Base-by-base conservation (phyloP, 495 filamentous ascomycete species). In the Aspergillus haitiensis region DNA sequence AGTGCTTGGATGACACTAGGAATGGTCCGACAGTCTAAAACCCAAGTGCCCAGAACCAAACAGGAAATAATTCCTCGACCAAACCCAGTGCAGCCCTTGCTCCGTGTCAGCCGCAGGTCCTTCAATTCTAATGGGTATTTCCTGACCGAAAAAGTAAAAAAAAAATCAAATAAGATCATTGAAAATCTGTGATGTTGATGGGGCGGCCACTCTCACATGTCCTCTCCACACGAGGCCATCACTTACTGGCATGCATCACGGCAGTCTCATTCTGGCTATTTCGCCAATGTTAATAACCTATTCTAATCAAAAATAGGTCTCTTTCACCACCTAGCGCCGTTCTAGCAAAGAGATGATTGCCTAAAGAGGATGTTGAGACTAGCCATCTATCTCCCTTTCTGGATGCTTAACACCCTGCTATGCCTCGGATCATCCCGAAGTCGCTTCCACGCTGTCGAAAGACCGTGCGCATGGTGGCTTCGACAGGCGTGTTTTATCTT, bases 1-100 rank as follows among this genome's bases (percentile, higher is more conserved):
- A 27, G 21, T 27, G 21, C 21, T 45, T 59, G 48, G 27, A 39
- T 21, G 49, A n/a, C 57, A 47, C 57, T 53, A 60, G 40, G 21
- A 12, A 55, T 60, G 58, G 58, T 55, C 58, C 55, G 58, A 60
- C 58, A 55, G 51, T 48, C 58, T 60, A 54, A 49, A 13, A 9
- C 18, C n/a, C 37, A 52, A 45, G 32, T 27, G 48, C 13, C 35
- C 33, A 58, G 32, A 18, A 7, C 56, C 36, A 18, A 44, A 47
- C 21, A 15, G 31, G 45, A 27, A 27, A 27, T 1, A 27, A 27
- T 34, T 33, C 46, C 36, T 47, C 40, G 3, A 50, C 9, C 34
- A 35, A 34, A 3, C 44, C 34, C 31, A 52, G 31, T 58, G 16
- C 16, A 47, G 44, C 16, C 27, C 6, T 47, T 18, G 15, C 9